Conservation (phyloP, 2,329 filamentous ascomycete genomes). For the Myriosclerotinia duriaeana region DNA sequence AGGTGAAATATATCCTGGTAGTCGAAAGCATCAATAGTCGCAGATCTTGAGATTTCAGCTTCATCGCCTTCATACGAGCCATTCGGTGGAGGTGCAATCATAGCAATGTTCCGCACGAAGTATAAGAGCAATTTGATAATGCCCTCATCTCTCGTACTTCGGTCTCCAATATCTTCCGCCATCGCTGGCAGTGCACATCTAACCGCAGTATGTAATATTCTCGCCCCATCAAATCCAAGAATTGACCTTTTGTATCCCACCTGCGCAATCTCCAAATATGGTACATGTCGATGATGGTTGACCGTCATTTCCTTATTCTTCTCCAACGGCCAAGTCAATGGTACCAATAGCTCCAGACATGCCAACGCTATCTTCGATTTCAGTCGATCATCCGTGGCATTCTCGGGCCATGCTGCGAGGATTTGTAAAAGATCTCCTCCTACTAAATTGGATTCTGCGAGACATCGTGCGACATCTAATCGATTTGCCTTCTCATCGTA, state of each 20-base stretch:
- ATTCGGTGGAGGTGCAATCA: slow-evolving; percentile 74
- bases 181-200: slow-evolving; percentile 82
- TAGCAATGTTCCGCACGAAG: slow-evolving; percentile 82
- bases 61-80: slow-evolving; percentile 83
- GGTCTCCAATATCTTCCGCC: slow-evolving; percentile 72
- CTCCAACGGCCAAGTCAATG: slow-evolving; percentile 91
- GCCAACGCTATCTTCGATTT: slow-evolving; percentile 78
- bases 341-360: slow-evolving; percentile 86
- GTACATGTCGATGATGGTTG: slow-evolving; percentile 89
- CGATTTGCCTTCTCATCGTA: slow-evolving; percentile 93
- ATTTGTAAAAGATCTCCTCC: slow-evolving; percentile 89
- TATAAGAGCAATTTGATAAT: slow-evolving; percentile 90
- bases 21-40: slow-evolving; percentile 84
- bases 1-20: slow-evolving; percentile 87
- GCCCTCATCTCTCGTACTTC: slow-evolving; percentile 78
- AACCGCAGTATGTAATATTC: slow-evolving; percentile 77
- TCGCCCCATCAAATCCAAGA: slow-evolving; percentile 75
- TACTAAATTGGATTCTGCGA: slow-evolving; percentile 89
- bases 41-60: slow-evolving; percentile 81
- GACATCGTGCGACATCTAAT: slow-evolving; percentile 89
- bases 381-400: slow-evolving; percentile 68
- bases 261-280: slow-evolving; percentile 85
- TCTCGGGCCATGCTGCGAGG: slow-evolving; percentile 76
- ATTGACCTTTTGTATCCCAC: slow-evolving; percentile 86
- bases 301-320: slow-evolving; percentile 79